Percentiles rank a stretch among this genome's conserved stretches.
These are phyloP conservation scores for Passiflora organensis DNA, from an alignment of 345 rosid genomes.

Conservation along the genomic window DNA sequence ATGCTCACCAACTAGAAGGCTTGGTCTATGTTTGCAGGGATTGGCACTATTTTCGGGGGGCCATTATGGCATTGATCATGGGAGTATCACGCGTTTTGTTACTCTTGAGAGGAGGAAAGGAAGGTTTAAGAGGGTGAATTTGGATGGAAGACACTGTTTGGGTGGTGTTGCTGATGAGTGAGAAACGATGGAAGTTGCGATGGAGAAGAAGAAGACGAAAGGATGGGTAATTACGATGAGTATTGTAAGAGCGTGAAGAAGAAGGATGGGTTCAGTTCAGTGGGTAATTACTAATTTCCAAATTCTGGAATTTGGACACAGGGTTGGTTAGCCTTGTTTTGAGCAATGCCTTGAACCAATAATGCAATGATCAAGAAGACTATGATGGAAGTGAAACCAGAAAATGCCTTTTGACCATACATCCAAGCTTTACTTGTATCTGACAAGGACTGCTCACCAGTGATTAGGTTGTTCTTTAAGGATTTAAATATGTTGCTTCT, in stretches of 20 bases:
- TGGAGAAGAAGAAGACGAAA: too few relatives aligned
- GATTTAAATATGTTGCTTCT: too few relatives aligned
- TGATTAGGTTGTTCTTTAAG: constrained; percentile 23
- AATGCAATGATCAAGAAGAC: constrained; percentile 17
- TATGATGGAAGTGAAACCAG: neutral
- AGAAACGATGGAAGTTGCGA: too few relatives aligned
- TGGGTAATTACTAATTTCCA: too few relatives aligned
- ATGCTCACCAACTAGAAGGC: constrained; percentile 50
- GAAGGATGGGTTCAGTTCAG: too few relatives aligned
- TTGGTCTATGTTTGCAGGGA: constrained; percentile 35
- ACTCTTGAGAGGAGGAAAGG: constrained; percentile 18
- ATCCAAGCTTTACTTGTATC: neutral
- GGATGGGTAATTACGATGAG: too few relatives aligned
- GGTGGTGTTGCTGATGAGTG: too few relatives aligned
- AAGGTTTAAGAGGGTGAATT: neutral
- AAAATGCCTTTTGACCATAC: constrained; percentile 3
- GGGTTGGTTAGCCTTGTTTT: neutral
- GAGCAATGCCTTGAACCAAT: neutral
- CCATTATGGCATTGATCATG: constrained; percentile 31
- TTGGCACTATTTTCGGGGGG: constrained; percentile 23
- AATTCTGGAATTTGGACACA: too few relatives aligned
- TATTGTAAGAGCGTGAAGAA: too few relatives aligned
- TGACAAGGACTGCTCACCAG: constrained; percentile 39
- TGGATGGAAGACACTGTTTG: constrained; percentile 21
- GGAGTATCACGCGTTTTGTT: constrained; percentile 41